Evolutionary conservation across 1,284 basidiomycete genomes (phyloP).

Genomic region (Testicularia cyperi): DNA sequence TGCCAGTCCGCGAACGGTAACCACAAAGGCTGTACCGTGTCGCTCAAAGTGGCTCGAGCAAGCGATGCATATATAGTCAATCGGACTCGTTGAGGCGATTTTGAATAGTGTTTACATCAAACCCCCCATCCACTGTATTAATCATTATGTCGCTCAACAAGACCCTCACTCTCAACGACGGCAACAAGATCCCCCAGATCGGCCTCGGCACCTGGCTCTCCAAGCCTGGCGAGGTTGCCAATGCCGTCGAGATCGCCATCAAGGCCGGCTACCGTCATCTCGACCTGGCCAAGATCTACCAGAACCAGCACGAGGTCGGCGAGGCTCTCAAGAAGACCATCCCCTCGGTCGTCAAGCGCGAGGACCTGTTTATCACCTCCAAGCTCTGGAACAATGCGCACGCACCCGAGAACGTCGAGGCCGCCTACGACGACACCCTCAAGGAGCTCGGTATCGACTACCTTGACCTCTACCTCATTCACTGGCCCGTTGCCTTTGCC

Average conservation of each 20-base stretch:
- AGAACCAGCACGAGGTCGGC: slow-evolving; percentile 61
- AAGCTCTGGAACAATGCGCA: slow-evolving; percentile 71
- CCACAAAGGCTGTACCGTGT: too few relatives aligned
- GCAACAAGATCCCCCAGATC: slow-evolving; percentile 56
- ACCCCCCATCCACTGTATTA: too few relatives aligned
- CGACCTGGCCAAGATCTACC: slow-evolving; percentile 54
- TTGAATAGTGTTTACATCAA: too few relatives aligned
- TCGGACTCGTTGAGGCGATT: too few relatives aligned
- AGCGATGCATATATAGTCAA: too few relatives aligned
- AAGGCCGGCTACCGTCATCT: slow-evolving; percentile 56
- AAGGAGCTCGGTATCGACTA: slow-evolving; percentile 60
- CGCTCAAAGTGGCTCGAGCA: too few relatives aligned
- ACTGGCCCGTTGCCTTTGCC: slow-evolving; percentile 73
- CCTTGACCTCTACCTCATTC: slow-evolving; percentile 68
- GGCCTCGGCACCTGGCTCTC: slow-evolving; percentile 83
- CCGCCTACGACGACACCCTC: slow-evolving; percentile 61
- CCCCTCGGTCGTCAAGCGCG: slow-evolving; percentile 61
- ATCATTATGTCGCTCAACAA: slow-evolving; percentile 48
- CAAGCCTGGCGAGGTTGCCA: slow-evolving; percentile 74
- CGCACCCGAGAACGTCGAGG: slow-evolving; percentile 56
- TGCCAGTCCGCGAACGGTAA: too few relatives aligned
- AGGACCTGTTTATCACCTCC: slow-evolving; percentile 64
- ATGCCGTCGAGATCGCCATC: slow-evolving; percentile 62
- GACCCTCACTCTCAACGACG: slow-evolving; percentile 53
- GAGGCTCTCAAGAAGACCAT: slow-evolving; percentile 62